These are phyloP conservation scores for Bassia scoparia DNA, from an alignment of 148 eudicot genomes.

Conservation along the genomic window DNA sequence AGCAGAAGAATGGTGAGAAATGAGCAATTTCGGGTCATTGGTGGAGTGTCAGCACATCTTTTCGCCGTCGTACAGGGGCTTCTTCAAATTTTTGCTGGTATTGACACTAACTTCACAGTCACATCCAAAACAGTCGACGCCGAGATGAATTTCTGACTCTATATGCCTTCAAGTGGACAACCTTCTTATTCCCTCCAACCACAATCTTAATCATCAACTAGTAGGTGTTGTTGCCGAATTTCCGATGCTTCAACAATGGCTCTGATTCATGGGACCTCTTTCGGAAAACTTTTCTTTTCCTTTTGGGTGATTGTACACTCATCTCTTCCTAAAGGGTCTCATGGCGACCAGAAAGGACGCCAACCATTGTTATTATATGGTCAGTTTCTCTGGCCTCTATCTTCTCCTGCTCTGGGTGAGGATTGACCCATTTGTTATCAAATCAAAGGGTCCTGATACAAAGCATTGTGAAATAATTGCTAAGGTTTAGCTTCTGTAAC, in stretches of 20 bases:
- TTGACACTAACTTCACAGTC: conserved; percentile 92
- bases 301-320: conserved; percentile 97
- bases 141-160: conserved; percentile 77
- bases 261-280: conserved; percentile 94
- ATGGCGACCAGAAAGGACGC: conserved; percentile 98
- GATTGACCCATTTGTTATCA: conserved; percentile 80
- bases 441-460: conserved; percentile 84
- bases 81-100: conserved; percentile 81
- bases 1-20: conserved; percentile 99
- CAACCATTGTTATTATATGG: conserved; percentile 94
- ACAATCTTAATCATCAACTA: conserved; percentile 81
- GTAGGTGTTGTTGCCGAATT: conserved; percentile 96
- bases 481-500: conserved; percentile 30
- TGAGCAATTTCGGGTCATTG: conserved; percentile 97
- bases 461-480: conserved; percentile 86
- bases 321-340: conserved; percentile 93
- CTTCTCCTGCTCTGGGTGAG: conserved; percentile 98
- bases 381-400: conserved; percentile 87
- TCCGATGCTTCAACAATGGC: conserved; percentile 94
- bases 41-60: conserved; percentile 93
- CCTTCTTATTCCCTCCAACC: conserved; percentile 95
- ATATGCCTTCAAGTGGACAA: conserved; percentile 93
- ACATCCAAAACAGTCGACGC: conserved; percentile 90
- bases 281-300: conserved; percentile 93
- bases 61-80: conserved; percentile 95